Evolutionary conservation across 2,329 filamentous ascomycete species (phyloP).

Genomic region (Macrophomina tecta): DNA sequence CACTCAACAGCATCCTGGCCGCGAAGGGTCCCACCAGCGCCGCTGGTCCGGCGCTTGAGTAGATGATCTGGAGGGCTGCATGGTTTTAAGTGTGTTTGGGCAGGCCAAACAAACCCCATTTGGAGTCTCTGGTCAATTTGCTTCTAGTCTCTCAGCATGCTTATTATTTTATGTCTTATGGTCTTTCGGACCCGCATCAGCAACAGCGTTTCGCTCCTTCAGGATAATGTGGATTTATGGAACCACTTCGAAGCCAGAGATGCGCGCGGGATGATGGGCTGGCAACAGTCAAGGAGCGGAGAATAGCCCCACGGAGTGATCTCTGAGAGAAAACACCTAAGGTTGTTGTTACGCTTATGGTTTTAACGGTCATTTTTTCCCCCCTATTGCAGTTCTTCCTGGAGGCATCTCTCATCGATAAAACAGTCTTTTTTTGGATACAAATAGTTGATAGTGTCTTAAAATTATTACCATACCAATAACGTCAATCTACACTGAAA

Average conservation of each 20-base stretch:
- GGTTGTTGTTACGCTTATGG: background rate
- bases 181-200: background rate
- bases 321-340: background rate
- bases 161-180: constrained; percentile 7
- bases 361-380: background rate
- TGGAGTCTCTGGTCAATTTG: background rate
- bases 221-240: background rate
- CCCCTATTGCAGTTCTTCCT: too few relatives aligned
- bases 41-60: constrained; percentile 17
- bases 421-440: background rate
- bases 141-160: background rate
- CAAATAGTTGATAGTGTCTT: constrained; percentile 13
- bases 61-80: background rate
- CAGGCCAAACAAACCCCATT: background rate
- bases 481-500: background rate
- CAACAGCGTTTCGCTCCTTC: background rate
- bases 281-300: background rate
- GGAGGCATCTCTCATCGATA: too few relatives aligned
- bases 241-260: background rate
- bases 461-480: background rate
- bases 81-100: background rate
- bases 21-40: constrained; percentile 51
- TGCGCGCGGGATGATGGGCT: background rate
- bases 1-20: constrained; percentile 72
- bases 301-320: background rate